phyloP scores from a whole-genome alignment of 106 monocot genomes.

The Dendrobium huoshanense region DNA sequence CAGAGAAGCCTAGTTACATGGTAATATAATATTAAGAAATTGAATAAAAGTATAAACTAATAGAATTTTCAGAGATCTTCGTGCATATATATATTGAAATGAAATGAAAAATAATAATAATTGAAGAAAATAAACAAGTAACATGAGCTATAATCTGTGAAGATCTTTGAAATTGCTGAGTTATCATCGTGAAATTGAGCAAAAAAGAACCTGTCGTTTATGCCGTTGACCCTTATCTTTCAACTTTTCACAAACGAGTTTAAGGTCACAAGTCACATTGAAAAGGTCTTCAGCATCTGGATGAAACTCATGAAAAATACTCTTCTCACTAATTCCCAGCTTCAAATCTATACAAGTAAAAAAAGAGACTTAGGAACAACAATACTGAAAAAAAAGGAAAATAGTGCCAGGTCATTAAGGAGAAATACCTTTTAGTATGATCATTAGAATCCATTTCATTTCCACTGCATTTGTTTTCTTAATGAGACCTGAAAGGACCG shows the following conservation, averaged over 20 bases:
- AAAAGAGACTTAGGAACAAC: not conserved
- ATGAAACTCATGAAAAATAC: conserved; percentile 95
- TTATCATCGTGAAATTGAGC: not conserved
- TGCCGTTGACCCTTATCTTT: conserved; percentile 80
- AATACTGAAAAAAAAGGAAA: not conserved
- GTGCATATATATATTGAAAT: not conserved
- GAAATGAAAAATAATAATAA: not conserved
- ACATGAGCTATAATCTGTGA: not conserved
- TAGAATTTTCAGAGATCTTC: too few relatives aligned
- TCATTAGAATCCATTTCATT: conserved; percentile 97
- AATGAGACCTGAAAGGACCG: conserved; percentile 72
- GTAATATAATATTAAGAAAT: too few relatives aligned
- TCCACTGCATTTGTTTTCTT: conserved; percentile 95
- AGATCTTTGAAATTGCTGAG: not conserved
- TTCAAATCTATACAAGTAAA: conserved; percentile 62
- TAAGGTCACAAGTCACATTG: conserved; percentile 97
- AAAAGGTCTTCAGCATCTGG: conserved; percentile 99
- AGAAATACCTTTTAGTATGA: conserved; percentile 78
- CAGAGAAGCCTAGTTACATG: not conserved
- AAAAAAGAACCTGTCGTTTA: conserved; percentile 76
- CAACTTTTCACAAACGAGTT: conserved; percentile 89
- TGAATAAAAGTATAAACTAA: too few relatives aligned
- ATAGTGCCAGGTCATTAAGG: not conserved
- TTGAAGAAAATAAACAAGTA: not conserved
- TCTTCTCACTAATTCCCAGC: conserved; percentile 91